Percentiles rank a stretch among this genome's conserved stretches.
These are phyloP conservation scores for Parachlorella kessleri DNA, from an alignment of 139 green algal species.

Conservation along the genomic window DNA sequence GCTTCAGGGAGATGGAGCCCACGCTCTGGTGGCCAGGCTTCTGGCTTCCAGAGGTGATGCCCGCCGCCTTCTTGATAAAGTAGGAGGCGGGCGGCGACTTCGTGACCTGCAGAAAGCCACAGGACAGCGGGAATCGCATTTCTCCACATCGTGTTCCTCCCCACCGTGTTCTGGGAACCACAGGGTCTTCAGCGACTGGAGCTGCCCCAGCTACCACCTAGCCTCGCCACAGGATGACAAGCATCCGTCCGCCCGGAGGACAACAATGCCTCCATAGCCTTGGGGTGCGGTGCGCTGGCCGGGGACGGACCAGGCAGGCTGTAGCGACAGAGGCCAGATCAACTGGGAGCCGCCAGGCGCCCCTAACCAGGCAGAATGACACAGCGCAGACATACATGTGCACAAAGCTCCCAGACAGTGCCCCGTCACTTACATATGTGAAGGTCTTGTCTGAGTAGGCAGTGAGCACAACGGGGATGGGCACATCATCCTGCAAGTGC, in stretches of 20 bases:
- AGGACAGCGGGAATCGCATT: not conserved
- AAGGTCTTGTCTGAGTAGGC: slow-evolving; percentile 91
- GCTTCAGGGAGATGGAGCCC: slow-evolving; percentile 84
- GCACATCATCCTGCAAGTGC: slow-evolving; percentile 56
- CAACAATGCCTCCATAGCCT: no score
- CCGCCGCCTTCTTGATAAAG: slow-evolving; percentile 87
- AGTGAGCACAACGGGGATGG: slow-evolving; percentile 69
- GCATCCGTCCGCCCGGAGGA: not conserved
- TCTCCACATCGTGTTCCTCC: no score
- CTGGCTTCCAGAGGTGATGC: slow-evolving; percentile 65
- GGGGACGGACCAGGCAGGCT: no score
- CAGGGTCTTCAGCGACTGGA: no score
- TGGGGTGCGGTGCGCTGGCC: no score
- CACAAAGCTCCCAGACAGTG: no score
- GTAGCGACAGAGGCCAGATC: no score
- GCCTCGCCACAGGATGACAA: not conserved
- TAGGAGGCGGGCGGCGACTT: slow-evolving; percentile 86
- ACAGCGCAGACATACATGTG: no score
- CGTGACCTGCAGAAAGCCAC: slow-evolving; percentile 47
- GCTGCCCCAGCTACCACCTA: no score
- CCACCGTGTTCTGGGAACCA: no score
- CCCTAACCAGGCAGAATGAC: no score
- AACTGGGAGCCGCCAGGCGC: no score
- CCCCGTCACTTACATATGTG: slow-evolving; percentile 57
- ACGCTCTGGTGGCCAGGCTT: slow-evolving; percentile 80